phyloP scores from a whole-genome alignment of 2,329 filamentous ascomycete genomes.

The Didymellaceae sp. region DNA sequence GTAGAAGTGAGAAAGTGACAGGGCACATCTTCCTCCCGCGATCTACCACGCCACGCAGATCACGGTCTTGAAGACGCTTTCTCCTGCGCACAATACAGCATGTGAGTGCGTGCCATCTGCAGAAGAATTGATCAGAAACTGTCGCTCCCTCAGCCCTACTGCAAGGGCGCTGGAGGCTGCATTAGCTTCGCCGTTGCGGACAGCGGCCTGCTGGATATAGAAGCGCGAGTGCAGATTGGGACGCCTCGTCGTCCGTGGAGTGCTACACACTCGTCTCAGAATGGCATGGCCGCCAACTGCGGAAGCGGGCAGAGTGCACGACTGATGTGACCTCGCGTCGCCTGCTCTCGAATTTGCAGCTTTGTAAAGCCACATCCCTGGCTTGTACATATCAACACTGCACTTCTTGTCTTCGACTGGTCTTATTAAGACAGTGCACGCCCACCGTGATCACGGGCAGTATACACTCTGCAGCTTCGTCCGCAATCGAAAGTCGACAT shows the following conservation, averaged over 20 bases:
- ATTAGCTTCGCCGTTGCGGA: constrained; percentile 26
- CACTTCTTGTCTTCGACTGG: constrained; percentile 23
- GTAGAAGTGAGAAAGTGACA: constrained; percentile 38
- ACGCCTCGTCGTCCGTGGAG: constrained; percentile 33
- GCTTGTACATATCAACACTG: constrained; percentile 31
- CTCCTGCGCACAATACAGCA: constrained; percentile 1
- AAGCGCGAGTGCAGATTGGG: constrained; percentile 32
- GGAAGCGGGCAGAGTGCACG: constrained; percentile 39
- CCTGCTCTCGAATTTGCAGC: constrained; percentile 32
- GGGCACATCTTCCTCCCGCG: constrained; percentile 24
- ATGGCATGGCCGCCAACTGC: constrained; percentile 35
- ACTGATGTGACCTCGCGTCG: constrained; percentile 40
- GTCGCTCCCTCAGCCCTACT: constrained; percentile 41
- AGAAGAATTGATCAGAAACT: neutral
- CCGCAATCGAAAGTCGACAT: constrained; percentile 36
- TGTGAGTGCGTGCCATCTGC: constrained; percentile 3
- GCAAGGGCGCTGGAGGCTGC: constrained; percentile 41
- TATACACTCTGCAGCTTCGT: constrained; percentile 34
- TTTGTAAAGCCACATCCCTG: constrained; percentile 32
- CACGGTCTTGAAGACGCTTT: neutral
- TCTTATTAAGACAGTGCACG: constrained; percentile 40
- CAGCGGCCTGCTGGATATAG: constrained; percentile 29
- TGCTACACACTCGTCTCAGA: constrained; percentile 40
- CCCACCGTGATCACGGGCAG: constrained; percentile 32
- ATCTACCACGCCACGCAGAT: constrained; percentile 8